Base-by-base conservation (phyloP, 208 protist genomes). In the Crithidia sp. region DNA sequence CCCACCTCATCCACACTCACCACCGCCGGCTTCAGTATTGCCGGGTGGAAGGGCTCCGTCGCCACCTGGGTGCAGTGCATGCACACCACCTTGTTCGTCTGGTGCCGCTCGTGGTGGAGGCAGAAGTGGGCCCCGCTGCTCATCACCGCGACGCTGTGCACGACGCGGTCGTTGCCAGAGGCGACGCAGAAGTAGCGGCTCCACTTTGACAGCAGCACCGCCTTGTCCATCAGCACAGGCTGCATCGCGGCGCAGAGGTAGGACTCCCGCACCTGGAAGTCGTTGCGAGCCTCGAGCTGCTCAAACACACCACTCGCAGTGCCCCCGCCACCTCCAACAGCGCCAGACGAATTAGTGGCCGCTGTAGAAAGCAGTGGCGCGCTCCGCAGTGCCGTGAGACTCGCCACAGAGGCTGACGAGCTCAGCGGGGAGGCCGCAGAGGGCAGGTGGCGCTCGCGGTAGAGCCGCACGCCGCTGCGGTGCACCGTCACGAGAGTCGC, bases 1-100 rank as follows among this genome's bases (percentile, higher is more conserved):
- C 89, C 89, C 63, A 91, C 71, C 70, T 94, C 89, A 58, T 94
- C 89, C 16, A 89, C 70, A 70, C 86, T 94, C 43, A 88, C 79
- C 57, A 89, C 89, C 39, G 89, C 66, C 3, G 86, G 81, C 37
- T 67, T 68, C 37, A 59, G 64, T 40, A 60, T 47, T 5, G 44
- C 53, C 50, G 56, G 71, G 4, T 67, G 60, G 6, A 71, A 67
- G 47, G 82, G 56, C 17, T 84, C 63, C 14, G 89, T 64, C 2
- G 83, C 71, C 10, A 94, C 44, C 19, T 84, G 80, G 0, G 78
- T 76, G 71, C 88, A 86, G 62, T 85, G 74, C 49, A 91, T 41
- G 41, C 74, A 76, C 17, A 83, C 74, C 36, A 94, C 77, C 28
- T 76, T 71, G 63, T 91, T 89, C 28, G 61, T 67, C 13, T 60